A percentile compares a stretch with the other conserved stretches of the same genome.
phyloP scores from a whole-genome alignment of 2,329 filamentous ascomycete genomes.

The Cercospora brassicicola region DNA sequence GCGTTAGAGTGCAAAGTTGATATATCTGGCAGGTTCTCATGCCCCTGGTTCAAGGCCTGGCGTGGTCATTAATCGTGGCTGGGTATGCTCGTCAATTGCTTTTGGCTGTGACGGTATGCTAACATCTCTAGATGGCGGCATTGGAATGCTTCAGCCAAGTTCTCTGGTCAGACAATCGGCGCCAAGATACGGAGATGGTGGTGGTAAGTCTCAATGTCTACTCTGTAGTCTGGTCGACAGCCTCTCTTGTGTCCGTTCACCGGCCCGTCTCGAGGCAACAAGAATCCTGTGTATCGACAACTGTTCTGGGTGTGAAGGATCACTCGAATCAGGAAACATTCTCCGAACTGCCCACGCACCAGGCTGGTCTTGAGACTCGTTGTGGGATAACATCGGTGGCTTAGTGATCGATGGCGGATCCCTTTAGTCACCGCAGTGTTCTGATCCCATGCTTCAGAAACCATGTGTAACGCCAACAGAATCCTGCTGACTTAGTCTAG shows the following conservation, averaged over 20 bases:
- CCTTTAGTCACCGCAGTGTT: not conserved
- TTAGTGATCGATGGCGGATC: not conserved
- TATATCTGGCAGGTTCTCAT: conserved; percentile 65
- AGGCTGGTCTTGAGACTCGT: not conserved
- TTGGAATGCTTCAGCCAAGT: conserved; percentile 77
- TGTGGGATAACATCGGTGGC: not conserved
- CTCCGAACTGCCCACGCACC: not conserved
- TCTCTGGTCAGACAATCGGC: conserved; percentile 75
- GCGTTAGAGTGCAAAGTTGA: conserved; percentile 1
- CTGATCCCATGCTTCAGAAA: not conserved
- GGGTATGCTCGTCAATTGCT: conserved; percentile 40
- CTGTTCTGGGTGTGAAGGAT: not conserved
- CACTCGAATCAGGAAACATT: not conserved
- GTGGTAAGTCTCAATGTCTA: conserved; percentile 6
- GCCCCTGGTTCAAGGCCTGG: conserved; percentile 79
- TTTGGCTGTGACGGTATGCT: not conserved
- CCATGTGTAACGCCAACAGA: not conserved
- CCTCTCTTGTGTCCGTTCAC: not conserved
- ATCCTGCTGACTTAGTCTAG: conserved; percentile 16
- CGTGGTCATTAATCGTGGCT: conserved; percentile 81
- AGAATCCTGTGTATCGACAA: not conserved
- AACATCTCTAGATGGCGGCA: conserved; percentile 66
- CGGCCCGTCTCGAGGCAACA: not conserved
- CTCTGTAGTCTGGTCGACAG: not conserved
- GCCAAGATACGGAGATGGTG: conserved; percentile 85